Conservation (phyloP, 2,329 filamentous ascomycete genomes). For the Exophiala sp. region DNA sequence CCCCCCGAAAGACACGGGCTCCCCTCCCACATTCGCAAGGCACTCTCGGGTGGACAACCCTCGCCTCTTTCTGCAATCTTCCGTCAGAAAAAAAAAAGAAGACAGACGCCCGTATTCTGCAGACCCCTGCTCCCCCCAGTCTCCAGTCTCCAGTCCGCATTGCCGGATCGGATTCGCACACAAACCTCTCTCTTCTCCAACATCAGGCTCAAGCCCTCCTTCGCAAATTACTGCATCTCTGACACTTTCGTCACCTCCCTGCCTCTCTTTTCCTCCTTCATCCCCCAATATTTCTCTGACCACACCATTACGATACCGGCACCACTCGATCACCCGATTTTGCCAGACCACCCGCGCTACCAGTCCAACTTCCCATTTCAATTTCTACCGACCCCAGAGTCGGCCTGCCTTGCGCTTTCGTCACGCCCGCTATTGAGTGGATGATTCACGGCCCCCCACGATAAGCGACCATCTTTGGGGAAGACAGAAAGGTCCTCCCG, state of each 20-base stretch:
- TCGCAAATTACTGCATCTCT: conserved; percentile 9
- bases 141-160: conserved; percentile 24
- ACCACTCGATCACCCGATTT: background rate
- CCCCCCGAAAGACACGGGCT: background rate
- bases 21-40: conserved; percentile 8
- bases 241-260: conserved; percentile 8
- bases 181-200: conserved; percentile 1
- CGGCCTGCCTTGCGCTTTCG: conserved; percentile 12
- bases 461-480: conserved; percentile 27
- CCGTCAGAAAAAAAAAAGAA: conserved; percentile 10
- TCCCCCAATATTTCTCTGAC: conserved; percentile 18
- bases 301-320: conserved; percentile 16
- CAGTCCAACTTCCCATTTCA: conserved; percentile 12
- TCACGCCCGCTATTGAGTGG: conserved; percentile 20
- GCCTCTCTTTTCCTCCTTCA: background rate
- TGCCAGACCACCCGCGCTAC: conserved; percentile 19
- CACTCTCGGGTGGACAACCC: conserved; percentile 4
- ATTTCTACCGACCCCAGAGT: conserved; percentile 21
- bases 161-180: conserved; percentile 16
- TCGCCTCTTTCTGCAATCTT: conserved; percentile 14
- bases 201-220: conserved; percentile 2
- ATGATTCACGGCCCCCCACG: conserved; percentile 25
- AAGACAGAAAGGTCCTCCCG: conserved; percentile 15
- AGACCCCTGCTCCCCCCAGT: conserved; percentile 23
- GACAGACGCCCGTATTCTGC: conserved; percentile 3